Conservation (phyloP, 805 yeast genomes). For the Torulaspora quercuum region DNA sequence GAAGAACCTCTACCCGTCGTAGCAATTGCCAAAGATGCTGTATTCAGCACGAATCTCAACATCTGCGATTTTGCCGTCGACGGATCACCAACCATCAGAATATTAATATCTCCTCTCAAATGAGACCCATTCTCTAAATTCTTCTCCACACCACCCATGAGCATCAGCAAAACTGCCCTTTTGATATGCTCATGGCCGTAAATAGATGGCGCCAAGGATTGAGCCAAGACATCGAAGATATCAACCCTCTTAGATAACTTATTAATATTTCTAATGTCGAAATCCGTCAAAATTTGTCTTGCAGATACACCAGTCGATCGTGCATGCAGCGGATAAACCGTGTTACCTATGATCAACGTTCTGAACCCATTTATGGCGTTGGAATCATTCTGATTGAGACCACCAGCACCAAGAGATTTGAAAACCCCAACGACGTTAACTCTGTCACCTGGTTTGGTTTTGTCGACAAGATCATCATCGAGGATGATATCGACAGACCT, state of each 20-base stretch:
- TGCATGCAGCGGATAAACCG: conserved; percentile 83
- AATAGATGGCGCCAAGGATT: conserved; percentile 91
- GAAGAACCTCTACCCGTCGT: conserved; percentile 99
- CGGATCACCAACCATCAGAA: conserved; percentile 97
- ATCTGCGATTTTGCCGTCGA: conserved; percentile 97
- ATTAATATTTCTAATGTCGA: conserved; percentile 83
- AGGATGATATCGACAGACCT: conserved; percentile 87
- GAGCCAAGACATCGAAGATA: conserved; percentile 74
- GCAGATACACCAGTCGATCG: conserved; percentile 82
- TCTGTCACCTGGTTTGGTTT: conserved; percentile 93
- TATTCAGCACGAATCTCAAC: conserved; percentile 87
- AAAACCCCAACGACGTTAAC: conserved; percentile 91
- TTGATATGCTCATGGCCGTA: conserved; percentile 91
- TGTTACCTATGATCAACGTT: conserved; percentile 83
- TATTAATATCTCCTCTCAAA: conserved; percentile 94
- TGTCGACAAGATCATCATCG: conserved; percentile 92
- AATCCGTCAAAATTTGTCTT: conserved; percentile 63
- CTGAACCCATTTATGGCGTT: conserved; percentile 62
- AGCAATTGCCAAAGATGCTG: conserved; percentile 93
- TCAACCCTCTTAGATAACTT: conserved; percentile 64
- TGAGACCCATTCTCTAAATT: conserved; percentile 93
- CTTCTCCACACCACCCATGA: conserved; percentile 91
- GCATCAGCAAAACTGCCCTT: conserved; percentile 83
- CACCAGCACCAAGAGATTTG: conserved; percentile 79
- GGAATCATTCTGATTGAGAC: conserved; percentile 27